A percentile compares a stretch with the other conserved stretches of the same genome.
Evolutionary conservation across 129 eudicot species (phyloP).

Genomic region (Chrysanthemum seticuspe): DNA sequence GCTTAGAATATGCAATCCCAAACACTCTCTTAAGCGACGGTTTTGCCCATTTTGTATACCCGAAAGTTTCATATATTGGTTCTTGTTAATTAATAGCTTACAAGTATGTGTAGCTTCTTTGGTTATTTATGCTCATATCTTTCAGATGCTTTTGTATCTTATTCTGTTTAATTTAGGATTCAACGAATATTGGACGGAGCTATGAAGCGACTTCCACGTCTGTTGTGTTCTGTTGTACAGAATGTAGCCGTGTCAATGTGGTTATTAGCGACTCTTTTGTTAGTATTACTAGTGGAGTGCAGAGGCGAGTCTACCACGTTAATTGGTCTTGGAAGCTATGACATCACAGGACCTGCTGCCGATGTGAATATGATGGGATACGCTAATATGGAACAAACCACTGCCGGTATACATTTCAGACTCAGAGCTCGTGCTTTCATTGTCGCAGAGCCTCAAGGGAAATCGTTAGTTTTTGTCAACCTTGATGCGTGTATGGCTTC

Average conservation of each 20-base stretch:
- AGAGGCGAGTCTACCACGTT: slow-evolving; percentile 8
- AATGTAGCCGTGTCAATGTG: neutral
- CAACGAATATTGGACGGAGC: neutral
- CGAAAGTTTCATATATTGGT: no score
- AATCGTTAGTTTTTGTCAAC: slow-evolving; percentile 65
- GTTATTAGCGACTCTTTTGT: slow-evolving; percentile 1
- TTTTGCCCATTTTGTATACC: no score
- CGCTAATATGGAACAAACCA: slow-evolving; percentile 76
- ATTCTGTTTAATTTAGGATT: no score
- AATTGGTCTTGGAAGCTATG: slow-evolving; percentile 57
- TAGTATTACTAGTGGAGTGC: neutral
- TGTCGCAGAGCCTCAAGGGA: slow-evolving; percentile 47
- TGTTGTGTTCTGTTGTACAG: neutral
- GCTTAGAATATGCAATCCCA: no score
- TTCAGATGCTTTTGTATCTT: no score
- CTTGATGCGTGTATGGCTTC: slow-evolving; percentile 99
- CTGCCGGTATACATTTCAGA: slow-evolving; percentile 93
- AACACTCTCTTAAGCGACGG: no score
- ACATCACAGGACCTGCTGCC: slow-evolving; percentile 60
- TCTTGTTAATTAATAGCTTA: no score
- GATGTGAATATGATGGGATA: slow-evolving; percentile 93
- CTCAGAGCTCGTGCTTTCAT: slow-evolving; percentile 62
- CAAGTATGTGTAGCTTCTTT: no score
- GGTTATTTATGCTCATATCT: no score
- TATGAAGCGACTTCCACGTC: neutral